phyloP scores from a whole-genome alignment of 1,284 basidiomycete genomes.

The Ceratobasidium sp. region DNA sequence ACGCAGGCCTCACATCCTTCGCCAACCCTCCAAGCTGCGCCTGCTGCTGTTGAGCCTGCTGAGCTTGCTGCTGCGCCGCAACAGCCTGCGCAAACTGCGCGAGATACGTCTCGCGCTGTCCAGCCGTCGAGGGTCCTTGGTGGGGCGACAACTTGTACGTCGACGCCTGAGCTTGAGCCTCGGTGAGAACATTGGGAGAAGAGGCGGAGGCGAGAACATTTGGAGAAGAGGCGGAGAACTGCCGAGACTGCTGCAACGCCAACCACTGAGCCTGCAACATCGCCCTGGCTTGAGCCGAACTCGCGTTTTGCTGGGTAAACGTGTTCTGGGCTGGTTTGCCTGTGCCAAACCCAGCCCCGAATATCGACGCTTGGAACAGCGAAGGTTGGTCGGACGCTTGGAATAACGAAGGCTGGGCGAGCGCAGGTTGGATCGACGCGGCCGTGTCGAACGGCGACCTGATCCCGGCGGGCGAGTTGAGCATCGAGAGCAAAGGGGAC shows the following conservation, averaged over 20 bases:
- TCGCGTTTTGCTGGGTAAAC: constrained; percentile 25
- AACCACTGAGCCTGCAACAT: constrained; percentile 42
- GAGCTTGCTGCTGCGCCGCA: constrained; percentile 50
- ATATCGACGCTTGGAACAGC: constrained; percentile 46
- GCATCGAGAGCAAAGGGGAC: constrained; percentile 40
- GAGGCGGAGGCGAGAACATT: constrained; percentile 10
- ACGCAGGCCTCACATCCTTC: constrained; percentile 58
- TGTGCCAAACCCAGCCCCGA: constrained; percentile 38
- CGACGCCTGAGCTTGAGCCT: constrained; percentile 13
- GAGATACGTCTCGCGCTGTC: constrained; percentile 22
- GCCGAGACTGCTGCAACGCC: constrained; percentile 30
- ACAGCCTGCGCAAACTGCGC: constrained; percentile 48
- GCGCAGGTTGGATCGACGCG: no score
- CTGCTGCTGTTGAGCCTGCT: constrained; percentile 47
- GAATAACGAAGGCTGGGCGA: constrained; percentile 3
- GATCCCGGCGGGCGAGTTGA: constrained; percentile 15
- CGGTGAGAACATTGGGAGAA: constrained; percentile 3
- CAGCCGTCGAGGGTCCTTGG: not conserved
- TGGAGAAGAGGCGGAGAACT: no score
- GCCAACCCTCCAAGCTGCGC: constrained; percentile 56
- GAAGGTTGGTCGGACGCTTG: constrained; percentile 35
- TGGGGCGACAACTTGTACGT: constrained; percentile 51
- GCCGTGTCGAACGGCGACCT: constrained; percentile 22
- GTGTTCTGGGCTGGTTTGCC: not conserved
- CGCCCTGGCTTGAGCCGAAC: constrained; percentile 23